Evolutionary conservation across 495 filamentous ascomycete species (phyloP).

Genomic region (Hyaloscypha finlandica): DNA sequence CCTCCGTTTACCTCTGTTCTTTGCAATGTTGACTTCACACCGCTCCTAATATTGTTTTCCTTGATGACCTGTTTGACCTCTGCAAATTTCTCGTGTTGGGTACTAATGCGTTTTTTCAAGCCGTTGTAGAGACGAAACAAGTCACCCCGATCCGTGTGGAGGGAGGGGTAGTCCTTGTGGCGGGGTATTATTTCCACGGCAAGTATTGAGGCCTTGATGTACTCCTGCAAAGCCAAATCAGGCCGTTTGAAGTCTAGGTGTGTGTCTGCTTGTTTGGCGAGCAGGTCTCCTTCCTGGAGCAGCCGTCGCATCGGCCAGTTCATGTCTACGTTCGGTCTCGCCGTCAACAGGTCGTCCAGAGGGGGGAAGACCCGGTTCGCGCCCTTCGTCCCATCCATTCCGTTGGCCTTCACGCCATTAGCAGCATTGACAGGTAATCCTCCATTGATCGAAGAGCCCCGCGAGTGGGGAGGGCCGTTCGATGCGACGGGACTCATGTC

Average conservation of each 20-base stretch:
- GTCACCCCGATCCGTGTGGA: conserved; percentile 46
- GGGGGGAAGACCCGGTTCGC: conserved; percentile 59
- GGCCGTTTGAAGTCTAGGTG: conserved; percentile 52
- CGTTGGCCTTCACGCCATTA: conserved; percentile 9
- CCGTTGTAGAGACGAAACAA: conserved; percentile 51
- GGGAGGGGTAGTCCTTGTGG: conserved; percentile 63
- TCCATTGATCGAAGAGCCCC: conserved; percentile 17
- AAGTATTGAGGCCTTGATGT: conserved; percentile 77
- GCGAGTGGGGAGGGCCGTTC: conserved; percentile 25
- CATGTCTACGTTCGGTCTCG: conserved; percentile 44
- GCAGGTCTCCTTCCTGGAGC: conserved; percentile 49
- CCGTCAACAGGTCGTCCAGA: conserved; percentile 69
- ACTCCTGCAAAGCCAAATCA: conserved; percentile 62
- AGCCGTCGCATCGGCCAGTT: conserved; percentile 49
- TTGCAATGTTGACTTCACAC: conserved; percentile 36
- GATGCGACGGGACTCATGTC: conserved; percentile 31
- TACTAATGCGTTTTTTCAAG: conserved; percentile 49
- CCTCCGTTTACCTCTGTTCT: background rate
- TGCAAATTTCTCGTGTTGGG: conserved; percentile 48
- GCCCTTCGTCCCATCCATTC: conserved; percentile 14
- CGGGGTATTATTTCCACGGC: conserved; percentile 71
- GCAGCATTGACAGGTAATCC: conserved; percentile 19
- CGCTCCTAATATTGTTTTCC: conserved; percentile 61
- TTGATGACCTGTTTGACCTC: conserved; percentile 67
- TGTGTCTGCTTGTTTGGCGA: conserved; percentile 53